phyloP scores from a whole-genome alignment of 1,139 yeast species.

The Suhomyces chickasaworum region DNA sequence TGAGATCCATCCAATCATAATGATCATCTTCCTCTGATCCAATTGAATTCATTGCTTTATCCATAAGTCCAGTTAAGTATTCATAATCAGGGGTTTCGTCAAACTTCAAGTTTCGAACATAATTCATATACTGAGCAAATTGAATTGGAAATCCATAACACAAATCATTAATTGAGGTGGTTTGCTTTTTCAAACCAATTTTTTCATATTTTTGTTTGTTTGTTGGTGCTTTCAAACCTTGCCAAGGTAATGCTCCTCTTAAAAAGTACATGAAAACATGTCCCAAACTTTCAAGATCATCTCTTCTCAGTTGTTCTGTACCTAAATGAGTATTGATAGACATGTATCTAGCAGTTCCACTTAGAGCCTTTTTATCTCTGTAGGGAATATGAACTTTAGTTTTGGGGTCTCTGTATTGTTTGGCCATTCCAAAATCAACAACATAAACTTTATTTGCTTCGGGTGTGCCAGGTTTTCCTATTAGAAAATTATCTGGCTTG shows the following conservation, averaged over 20 bases:
- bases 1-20: conserved; percentile 83
- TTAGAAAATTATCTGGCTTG: conserved; percentile 74
- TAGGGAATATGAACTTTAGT: conserved; percentile 62
- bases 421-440: conserved; percentile 67
- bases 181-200: conserved; percentile 76
- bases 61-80: conserved; percentile 44
- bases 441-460: conserved; percentile 58
- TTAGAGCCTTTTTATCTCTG: conserved; percentile 61
- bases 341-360: conserved; percentile 70
- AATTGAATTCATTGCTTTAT: conserved; percentile 40
- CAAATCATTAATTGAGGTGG: conserved; percentile 67
- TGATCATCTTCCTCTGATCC: conserved; percentile 52
- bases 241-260: conserved; percentile 58
- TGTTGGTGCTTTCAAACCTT: conserved; percentile 69
- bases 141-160: conserved; percentile 73
- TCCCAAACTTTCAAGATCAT: conserved; percentile 63
- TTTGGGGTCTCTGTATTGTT: conserved; percentile 63
- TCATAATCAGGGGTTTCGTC: conserved; percentile 81
- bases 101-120: conserved; percentile 69
- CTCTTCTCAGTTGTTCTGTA: conserved; percentile 65
- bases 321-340: conserved; percentile 67
- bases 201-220: conserved; percentile 81
- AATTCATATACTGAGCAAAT: conserved; percentile 73
- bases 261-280: conserved; percentile 66
- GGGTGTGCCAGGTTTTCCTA: conserved; percentile 66